phyloP scores from a whole-genome alignment of 2,329 filamentous ascomycete genomes.

The Didymella glomerata region DNA sequence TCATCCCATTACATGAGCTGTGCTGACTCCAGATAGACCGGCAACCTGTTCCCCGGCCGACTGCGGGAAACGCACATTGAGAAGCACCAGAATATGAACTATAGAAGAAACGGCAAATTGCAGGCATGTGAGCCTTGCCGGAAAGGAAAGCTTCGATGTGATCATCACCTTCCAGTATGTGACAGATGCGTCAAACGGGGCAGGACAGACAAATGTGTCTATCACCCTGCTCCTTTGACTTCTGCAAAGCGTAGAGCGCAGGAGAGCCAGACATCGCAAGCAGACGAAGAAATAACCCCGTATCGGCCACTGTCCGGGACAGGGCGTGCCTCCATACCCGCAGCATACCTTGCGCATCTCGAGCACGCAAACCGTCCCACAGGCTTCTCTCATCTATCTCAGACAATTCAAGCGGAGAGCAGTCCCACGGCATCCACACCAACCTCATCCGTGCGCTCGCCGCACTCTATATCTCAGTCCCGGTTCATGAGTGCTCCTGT shows the following conservation, averaged over 20 bases:
- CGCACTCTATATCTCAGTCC: neutral
- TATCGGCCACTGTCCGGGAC: neutral
- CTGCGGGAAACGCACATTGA: constrained; percentile 39
- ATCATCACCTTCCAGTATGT: constrained; percentile 49
- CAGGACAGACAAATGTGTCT: constrained; percentile 44
- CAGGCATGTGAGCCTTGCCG: constrained; percentile 51
- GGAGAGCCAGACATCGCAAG: constrained; percentile 13
- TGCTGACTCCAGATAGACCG: constrained; percentile 29
- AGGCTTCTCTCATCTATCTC: neutral
- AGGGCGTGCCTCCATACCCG: neutral
- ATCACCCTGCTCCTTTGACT: constrained; percentile 49
- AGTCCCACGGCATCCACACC: neutral
- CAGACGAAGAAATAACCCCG: neutral
- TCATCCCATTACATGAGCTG: neutral
- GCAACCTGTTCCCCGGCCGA: constrained; percentile 42
- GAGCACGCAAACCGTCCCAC: neutral
- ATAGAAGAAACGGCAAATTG: constrained; percentile 50
- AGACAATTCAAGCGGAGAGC: neutral
- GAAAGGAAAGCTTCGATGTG: constrained; percentile 48
- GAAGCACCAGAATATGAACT: constrained; percentile 38
- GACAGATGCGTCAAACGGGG: constrained; percentile 43
- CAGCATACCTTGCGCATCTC: constrained; percentile 10
- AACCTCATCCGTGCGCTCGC: neutral
- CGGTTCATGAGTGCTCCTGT: neutral
- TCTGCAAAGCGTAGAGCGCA: constrained; percentile 19